Evolutionary conservation across 257 asterid genomes (phyloP), one percentile per base, ranked within the genome.

Genomic region (Mitragyna speciosa): DNA sequence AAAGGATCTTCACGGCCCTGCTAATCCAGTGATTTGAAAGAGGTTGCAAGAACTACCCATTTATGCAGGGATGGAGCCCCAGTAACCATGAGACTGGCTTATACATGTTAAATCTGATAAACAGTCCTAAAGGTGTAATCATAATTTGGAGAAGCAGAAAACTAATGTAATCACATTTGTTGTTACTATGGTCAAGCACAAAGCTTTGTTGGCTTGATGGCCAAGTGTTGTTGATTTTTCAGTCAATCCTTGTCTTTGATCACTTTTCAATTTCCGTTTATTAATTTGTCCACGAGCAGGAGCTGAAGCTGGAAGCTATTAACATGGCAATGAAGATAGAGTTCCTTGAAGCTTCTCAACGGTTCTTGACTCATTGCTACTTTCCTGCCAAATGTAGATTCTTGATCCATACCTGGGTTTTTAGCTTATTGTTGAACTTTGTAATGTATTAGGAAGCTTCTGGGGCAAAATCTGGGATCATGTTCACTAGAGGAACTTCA

Each of bases 401-500:
- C 26, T 33, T 77, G 16, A 47, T 54, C 45, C 65, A 36, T 51
- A 12, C 15, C 48, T 19, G 20, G 33, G 5, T n/a, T 15, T 33
- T 71, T 73, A 33, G 30, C 59, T 77, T 36, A 36, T 28, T 76
- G 2, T 10, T 64, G n/a, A 45, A 11, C 22, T 63, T 73, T 20
- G 4, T 22, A 24, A 47, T 51, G 41, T 49, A 61, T 45, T 84
- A 93, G 98, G 83, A 90, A 83, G 91, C 82, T 88, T 76, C 78
- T 89, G 89, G 98, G 98, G 72, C 94, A 90, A 45, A 82, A 88
- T 68, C 56, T 93, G 33, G 88, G 85, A 36, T 61, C 80, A n/a
- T 87, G 93, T 76, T 86, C 97, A 11, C 0, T 86, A 47, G 79
- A 85, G 76, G 97, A 93, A 83, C 88, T 93, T 75, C 89, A 85